phyloP scores from a whole-genome alignment of 2,329 filamentous ascomycete genomes.

The Ceratocystis albifundus region DNA sequence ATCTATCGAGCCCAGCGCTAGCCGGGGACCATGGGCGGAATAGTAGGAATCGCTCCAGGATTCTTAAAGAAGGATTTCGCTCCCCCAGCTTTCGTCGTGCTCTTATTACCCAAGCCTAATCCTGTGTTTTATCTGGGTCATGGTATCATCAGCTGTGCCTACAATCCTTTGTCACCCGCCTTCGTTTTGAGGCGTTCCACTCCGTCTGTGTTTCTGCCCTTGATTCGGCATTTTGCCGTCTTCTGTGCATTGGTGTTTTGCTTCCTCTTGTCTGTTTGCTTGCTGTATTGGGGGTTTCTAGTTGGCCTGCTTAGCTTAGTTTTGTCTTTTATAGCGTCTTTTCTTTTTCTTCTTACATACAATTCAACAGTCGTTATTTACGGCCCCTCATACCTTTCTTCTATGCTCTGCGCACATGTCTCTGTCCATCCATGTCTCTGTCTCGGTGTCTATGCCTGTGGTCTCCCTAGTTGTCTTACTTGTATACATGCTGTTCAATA shows the following conservation, averaged over 20 bases:
- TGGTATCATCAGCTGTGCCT: neutral
- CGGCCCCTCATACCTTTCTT: neutral
- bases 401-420: neutral
- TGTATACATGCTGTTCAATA: constrained; percentile 5
- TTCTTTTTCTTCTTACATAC: neutral
- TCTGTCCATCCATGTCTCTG: neutral
- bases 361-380: neutral
- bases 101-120: constrained; percentile 5
- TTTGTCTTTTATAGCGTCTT: neutral
- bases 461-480: neutral
- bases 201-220: neutral
- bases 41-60: neutral
- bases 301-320: neutral
- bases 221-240: neutral
- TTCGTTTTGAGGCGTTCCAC: neutral
- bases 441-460: no score
- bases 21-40: neutral
- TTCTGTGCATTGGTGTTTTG: constrained; percentile 1
- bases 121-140: constrained; percentile 5
- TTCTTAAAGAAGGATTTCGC: neutral
- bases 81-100: constrained; percentile 4
- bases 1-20: no score
- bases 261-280: neutral
- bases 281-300: constrained; percentile 1
- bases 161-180: neutral